Base-by-base conservation (phyloP, 306 rosid species). In the Cercis canadensis region DNA sequence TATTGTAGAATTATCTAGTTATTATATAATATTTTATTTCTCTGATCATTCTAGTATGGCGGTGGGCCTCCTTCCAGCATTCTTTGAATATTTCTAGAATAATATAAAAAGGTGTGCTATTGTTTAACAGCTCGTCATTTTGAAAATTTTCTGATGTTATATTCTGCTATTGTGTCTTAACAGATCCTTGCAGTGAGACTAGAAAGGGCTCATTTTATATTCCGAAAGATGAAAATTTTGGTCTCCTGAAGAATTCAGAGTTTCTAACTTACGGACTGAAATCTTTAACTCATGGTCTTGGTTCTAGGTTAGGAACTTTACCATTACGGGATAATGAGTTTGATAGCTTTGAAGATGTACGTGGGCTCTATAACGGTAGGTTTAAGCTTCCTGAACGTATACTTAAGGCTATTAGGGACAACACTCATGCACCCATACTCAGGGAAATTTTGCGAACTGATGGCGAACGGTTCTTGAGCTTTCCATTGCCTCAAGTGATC, bases 171-270 rank as follows among this genome's bases (percentile, higher is more conserved):
- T n/a, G n/a, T 33, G 32, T 46, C 53, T 75, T 57, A 15, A 40
- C 82, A 90, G 97, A 85, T 86, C 92, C 87, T n/a, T 76, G 74
- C 4, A 40, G 1, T 31, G 96, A 92, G 85, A 86, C 68, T 24
- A 87, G n/a, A n/a, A n/a, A n/a, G n/a, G 90, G 73, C 55, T 90
- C 73, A 73, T 90, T 52, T n/a, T 92, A 92, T 57, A 96, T 90
- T 31, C 98, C 98, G 0, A 83, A 91, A 59, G 96, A 90, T 32
- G 98, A 92, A 74, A 82, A 83, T 46, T 88, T 92, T 58, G 92
- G 92, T 24, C 92, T 87, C 80, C 62, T 92, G 74, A 92, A 88
- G 74, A 19, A 90, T 82, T 68, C 96, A 14, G 97, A 92, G 75
- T 92, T 92, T 68, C 81, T 92, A 24, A 92, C 82, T 53, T 90